Conservation (phyloP, 371 early-diverging fungal species). For the Mucor plumbeus region DNA sequence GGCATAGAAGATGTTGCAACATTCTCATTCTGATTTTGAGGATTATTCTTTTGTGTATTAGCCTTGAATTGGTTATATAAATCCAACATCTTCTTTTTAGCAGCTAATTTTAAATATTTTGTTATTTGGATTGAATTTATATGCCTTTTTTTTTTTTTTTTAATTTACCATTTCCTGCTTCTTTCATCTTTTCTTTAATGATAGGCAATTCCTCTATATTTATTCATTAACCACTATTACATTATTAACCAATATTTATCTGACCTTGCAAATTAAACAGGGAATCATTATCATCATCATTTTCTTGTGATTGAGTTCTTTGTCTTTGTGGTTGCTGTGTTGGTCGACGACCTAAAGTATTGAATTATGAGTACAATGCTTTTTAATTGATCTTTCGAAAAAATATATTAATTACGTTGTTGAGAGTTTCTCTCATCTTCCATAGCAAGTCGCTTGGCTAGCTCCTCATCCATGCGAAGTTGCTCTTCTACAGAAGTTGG, state of each 20-base stretch:
- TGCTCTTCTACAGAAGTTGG: conserved; percentile 47
- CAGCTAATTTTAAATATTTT: conserved; percentile 30
- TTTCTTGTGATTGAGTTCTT: not conserved
- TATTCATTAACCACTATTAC: not conserved
- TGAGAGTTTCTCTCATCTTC: conserved; percentile 39
- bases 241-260: not conserved
- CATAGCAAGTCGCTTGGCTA: conserved; percentile 45
- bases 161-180: conserved; percentile 53
- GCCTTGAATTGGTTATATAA: conserved; percentile 51
- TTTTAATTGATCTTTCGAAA: not conserved
- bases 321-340: conserved; percentile 3
- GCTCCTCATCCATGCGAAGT: conserved; percentile 52
- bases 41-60: conserved; percentile 29
- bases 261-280: conserved; percentile 53
- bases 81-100: conserved; percentile 56
- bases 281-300: conserved; percentile 34
- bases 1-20: conserved; percentile 36
- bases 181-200: conserved; percentile 54
- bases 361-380: not conserved
- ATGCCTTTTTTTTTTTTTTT: not conserved
- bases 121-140: not conserved
- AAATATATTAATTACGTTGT: conserved; percentile 16
- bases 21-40: conserved; percentile 6
- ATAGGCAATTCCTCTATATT: conserved; percentile 49
- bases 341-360: not conserved